These are phyloP conservation scores for Elsinoe ampelina DNA, from an alignment of 2,329 filamentous ascomycete genomes.

Conservation along the genomic window DNA sequence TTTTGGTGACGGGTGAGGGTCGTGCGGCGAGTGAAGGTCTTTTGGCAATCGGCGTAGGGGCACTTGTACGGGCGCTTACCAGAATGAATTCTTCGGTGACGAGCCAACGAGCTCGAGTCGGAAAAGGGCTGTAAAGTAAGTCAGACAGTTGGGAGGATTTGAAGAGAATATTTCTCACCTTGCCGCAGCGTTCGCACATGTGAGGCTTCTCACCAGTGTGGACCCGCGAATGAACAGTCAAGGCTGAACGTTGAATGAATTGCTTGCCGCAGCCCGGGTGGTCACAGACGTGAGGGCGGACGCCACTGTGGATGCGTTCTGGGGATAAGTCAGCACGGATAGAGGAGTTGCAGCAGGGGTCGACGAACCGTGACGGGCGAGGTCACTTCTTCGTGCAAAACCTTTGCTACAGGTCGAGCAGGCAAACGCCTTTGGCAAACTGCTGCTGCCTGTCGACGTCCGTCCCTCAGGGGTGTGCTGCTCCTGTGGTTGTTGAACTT, in stretches of 20 bases:
- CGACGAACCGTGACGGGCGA: slow-evolving; percentile 80
- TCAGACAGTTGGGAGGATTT: slow-evolving; percentile 10
- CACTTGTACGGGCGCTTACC: slow-evolving; percentile 96
- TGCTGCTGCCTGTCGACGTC: slow-evolving; percentile 35
- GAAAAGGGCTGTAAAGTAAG: slow-evolving; percentile 65
- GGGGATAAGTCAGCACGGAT: slow-evolving; percentile 3
- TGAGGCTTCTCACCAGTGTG: slow-evolving; percentile 98
- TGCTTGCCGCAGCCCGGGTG: slow-evolving; percentile 83
- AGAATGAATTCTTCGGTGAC: slow-evolving; percentile 89
- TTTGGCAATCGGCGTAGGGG: slow-evolving; percentile 93
- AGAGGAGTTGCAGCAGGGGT: slow-evolving; percentile 7
- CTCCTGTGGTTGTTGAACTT: slow-evolving; percentile 28
- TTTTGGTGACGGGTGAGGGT: slow-evolving; percentile 94
- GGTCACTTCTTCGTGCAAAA: slow-evolving; percentile 87
- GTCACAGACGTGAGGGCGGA: slow-evolving; percentile 87
- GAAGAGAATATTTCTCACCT: slow-evolving; percentile 50
- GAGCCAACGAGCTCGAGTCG: slow-evolving; percentile 86
- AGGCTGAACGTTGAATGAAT: slow-evolving; percentile 90
- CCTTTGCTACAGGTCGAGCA: slow-evolving; percentile 85
- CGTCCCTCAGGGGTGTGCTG: slow-evolving; percentile 31
- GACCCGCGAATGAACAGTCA: slow-evolving; percentile 90
- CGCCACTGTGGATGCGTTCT: slow-evolving; percentile 94
- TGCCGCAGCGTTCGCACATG: slow-evolving; percentile 92
- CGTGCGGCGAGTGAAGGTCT: slow-evolving; percentile 93
- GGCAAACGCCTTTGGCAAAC: slow-evolving; percentile 66